Evolutionary conservation across 164 flowering plant species (phyloP).

Genomic region (Magnolia kwangsiensis): DNA sequence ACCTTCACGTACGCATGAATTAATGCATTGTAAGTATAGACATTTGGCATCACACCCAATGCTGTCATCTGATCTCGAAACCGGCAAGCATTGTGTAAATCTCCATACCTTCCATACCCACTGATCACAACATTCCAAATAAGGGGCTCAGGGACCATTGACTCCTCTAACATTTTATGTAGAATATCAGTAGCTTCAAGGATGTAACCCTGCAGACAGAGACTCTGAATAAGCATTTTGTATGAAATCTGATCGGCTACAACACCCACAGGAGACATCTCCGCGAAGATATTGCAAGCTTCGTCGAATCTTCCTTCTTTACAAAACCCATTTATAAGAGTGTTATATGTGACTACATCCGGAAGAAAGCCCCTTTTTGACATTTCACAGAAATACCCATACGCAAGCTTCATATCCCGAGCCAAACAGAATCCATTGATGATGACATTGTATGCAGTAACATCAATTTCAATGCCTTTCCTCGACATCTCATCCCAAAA

Average conservation of each 20-base stretch:
- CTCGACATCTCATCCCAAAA: conserved; percentile 42
- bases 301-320: conserved; percentile 50
- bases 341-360: conserved; percentile 61
- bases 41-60: conserved; percentile 52
- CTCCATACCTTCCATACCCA: conserved; percentile 54
- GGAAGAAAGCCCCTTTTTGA: conserved; percentile 55
- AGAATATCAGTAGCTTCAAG: conserved; percentile 43
- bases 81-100: conserved; percentile 36
- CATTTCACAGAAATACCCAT: conserved; percentile 45
- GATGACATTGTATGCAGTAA: conserved; percentile 63
- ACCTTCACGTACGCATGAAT: conserved; percentile 43
- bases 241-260: conserved; percentile 65
- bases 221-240: conserved; percentile 53
- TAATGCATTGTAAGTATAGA: conserved; percentile 67
- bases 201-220: conserved; percentile 49
- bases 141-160: conserved; percentile 44
- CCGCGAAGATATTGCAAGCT: conserved; percentile 41
- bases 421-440: conserved; percentile 51
- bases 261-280: conserved; percentile 53
- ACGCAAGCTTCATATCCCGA: conserved; percentile 32
- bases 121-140: conserved; percentile 71
- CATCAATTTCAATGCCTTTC: conserved; percentile 37
- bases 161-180: conserved; percentile 43
- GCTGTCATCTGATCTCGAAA: conserved; percentile 50
- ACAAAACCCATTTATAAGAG: conserved; percentile 53